Evolutionary conservation across 139 green algal genomes (phyloP).

Genomic region (Coelastrella sp.): DNA sequence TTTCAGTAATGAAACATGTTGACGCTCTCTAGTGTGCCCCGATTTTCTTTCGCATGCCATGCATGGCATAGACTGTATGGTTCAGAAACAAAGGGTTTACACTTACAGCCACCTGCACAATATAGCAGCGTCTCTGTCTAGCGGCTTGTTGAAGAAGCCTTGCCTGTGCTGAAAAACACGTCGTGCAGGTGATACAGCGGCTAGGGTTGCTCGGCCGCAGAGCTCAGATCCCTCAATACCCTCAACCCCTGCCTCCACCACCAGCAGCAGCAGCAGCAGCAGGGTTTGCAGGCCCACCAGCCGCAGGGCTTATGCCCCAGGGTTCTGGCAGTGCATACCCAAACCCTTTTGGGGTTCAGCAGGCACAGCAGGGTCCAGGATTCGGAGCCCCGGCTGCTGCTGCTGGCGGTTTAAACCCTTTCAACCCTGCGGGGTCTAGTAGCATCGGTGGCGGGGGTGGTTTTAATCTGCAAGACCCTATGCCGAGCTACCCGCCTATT

Average conservation of each 20-base stretch:
- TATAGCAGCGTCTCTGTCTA: neutral
- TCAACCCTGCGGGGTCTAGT: neutral
- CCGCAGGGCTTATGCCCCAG: neutral
- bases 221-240: neutral
- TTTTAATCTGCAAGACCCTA: neutral
- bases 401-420: neutral
- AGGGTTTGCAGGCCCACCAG: neutral
- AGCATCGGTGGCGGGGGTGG: neutral
- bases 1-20: no score
- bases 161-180: neutral
- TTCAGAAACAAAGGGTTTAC: no score
- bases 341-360: neutral
- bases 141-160: neutral
- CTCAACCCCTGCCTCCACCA: neutral
- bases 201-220: neutral
- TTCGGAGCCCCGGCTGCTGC: neutral
- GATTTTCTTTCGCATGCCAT: no score
- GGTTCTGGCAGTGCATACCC: neutral
- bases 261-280: neutral
- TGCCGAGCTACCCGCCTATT: neutral
- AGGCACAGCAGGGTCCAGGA: neutral
- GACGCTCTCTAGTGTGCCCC: neutral
- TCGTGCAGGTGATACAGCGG: slow-evolving; percentile 9
- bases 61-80: no score
- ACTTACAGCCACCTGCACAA: no score